Conservation (phyloP, 192 early-diverging fungal genomes). For the Backusella westeae region DNA sequence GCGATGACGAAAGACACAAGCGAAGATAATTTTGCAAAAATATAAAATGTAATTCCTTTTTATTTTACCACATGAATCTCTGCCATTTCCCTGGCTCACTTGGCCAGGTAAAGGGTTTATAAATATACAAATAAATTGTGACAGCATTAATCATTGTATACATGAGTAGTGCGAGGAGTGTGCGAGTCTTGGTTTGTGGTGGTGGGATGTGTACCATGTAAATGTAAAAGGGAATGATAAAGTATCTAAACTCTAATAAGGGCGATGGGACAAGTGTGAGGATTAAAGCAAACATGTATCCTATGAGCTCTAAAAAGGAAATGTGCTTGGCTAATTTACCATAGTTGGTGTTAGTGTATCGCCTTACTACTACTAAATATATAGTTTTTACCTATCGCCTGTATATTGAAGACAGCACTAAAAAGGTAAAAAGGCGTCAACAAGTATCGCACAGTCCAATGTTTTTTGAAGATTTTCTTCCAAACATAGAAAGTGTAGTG, state of each 20-base stretch:
- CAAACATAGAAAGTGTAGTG: conserved; percentile 97
- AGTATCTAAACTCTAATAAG: conserved; percentile 94
- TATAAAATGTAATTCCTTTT: neutral
- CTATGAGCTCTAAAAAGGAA: conserved; percentile 52
- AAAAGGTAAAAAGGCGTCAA: conserved; percentile 67
- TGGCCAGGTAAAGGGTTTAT: conserved; percentile 72
- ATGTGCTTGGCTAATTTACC: conserved; percentile 33
- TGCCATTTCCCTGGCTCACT: conserved; percentile 66
- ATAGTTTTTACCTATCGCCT: conserved; percentile 45
- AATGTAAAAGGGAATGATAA: conserved; percentile 82
- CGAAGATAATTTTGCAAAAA: conserved; percentile 8
- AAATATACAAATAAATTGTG: conserved; percentile 78
- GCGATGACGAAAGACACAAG: conserved; percentile 27
- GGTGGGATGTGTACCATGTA: conserved; percentile 63
- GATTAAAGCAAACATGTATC: conserved; percentile 49
- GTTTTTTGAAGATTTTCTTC: conserved; percentile 70
- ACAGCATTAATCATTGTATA: conserved; percentile 59
- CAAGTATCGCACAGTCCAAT: conserved; percentile 52
- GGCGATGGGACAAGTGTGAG: conserved; percentile 87
- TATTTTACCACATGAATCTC: conserved; percentile 91
- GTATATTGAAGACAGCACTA: conserved; percentile 38
- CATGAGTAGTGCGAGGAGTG: conserved; percentile 41
- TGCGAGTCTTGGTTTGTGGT: conserved; percentile 20
- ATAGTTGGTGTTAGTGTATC: conserved; percentile 10
- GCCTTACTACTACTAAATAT: neutral